phyloP scores from a whole-genome alignment of 768 basidiomycete species.

The Mycena amicta region DNA sequence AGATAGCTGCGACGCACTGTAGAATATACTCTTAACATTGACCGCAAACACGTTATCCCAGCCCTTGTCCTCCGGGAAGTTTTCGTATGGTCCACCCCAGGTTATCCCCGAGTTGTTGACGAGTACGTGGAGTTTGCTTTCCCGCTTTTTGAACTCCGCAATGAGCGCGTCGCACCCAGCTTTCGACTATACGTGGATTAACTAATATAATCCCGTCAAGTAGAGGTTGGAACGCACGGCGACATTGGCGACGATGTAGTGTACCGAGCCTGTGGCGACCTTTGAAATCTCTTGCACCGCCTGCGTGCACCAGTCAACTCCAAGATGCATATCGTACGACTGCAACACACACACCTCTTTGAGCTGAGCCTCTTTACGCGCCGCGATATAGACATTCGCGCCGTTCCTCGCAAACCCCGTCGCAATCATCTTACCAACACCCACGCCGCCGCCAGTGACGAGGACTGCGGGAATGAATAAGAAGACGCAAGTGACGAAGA shows the following conservation, averaged over 20 bases:
- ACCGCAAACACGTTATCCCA: slow-evolving; percentile 15
- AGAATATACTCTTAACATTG: slow-evolving; percentile 15
- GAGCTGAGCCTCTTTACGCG: slow-evolving; percentile 77
- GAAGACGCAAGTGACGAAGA: not conserved
- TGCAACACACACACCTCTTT: slow-evolving; percentile 57
- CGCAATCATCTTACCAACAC: slow-evolving; percentile 86
- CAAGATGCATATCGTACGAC: not conserved
- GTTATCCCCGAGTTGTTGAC: slow-evolving; percentile 70
- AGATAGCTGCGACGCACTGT: slow-evolving; percentile 7
- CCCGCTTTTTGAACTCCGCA: slow-evolving; percentile 49
- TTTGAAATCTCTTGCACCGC: slow-evolving; percentile 9
- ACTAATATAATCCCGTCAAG: slow-evolving; percentile 42
- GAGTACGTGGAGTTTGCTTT: slow-evolving; percentile 56
- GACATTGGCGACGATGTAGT: slow-evolving; percentile 20
- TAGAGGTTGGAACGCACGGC: slow-evolving; percentile 46
- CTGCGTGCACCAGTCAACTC: not conserved
- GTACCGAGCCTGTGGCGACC: slow-evolving; percentile 9
- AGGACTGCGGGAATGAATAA: slow-evolving; percentile 40
- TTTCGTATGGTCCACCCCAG: slow-evolving; percentile 51
- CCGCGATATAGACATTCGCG: slow-evolving; percentile 87
- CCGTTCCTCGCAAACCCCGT: slow-evolving; percentile 83
- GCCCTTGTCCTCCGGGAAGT: slow-evolving; percentile 43
- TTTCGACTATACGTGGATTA: slow-evolving; percentile 51
- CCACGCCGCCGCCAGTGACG: slow-evolving; percentile 82
- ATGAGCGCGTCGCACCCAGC: slow-evolving; percentile 40